phyloP scores from a whole-genome alignment of 129 eudicot genomes.

The Saussurea involucrata region DNA sequence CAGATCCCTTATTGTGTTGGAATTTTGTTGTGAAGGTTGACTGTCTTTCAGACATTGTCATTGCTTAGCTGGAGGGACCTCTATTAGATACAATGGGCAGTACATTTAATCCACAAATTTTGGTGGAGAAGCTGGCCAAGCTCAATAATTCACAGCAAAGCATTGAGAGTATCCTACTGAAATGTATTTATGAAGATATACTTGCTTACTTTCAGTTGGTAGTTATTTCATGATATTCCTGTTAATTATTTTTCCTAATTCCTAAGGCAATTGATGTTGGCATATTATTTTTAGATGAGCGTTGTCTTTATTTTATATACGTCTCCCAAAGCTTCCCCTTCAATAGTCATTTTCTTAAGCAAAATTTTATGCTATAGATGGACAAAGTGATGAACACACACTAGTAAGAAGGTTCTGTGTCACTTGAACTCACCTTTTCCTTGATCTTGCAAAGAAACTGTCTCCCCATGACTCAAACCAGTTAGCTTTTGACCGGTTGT shows the following conservation, averaged over 20 bases:
- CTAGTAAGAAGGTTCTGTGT: no score
- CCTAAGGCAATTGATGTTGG: neutral
- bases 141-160: constrained; percentile 92
- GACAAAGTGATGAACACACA: neutral
- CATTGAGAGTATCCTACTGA: constrained; percentile 91
- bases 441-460: neutral
- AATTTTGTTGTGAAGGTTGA: constrained; percentile 34
- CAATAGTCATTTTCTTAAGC: neutral
- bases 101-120: constrained; percentile 74
- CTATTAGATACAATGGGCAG: constrained; percentile 49
- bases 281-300: neutral
- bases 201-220: neutral
- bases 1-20: neutral
- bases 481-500: neutral
- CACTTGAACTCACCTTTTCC: no score
- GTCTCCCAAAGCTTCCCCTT: neutral
- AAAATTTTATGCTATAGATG: neutral
- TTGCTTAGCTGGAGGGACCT: constrained; percentile 19
- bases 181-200: neutral
- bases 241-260: neutral
- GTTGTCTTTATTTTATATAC: neutral
- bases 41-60: constrained; percentile 20
- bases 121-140: constrained; percentile 86
- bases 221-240: neutral
- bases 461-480: neutral